A percentile compares a stretch with the other conserved stretches of the same genome.
Evolutionary conservation across 495 filamentous ascomycete genomes (phyloP).

Genomic region (Oidiodendron maius): DNA sequence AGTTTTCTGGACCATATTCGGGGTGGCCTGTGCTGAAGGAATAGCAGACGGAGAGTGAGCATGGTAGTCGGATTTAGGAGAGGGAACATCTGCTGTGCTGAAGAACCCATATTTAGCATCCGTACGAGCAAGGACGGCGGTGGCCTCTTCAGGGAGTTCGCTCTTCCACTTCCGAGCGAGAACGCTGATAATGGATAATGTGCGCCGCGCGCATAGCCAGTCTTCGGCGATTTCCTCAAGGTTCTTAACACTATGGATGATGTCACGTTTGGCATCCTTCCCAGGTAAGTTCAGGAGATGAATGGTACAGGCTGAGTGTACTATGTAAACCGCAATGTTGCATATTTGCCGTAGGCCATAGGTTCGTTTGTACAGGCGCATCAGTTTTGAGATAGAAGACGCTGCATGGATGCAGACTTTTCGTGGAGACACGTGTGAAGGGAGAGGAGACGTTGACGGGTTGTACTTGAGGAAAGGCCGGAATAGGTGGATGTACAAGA

Average conservation of each 20-base stretch:
- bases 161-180: slow-evolving; percentile 87
- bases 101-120: slow-evolving; percentile 49
- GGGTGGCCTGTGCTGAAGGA: slow-evolving; percentile 3
- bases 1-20: slow-evolving; percentile 1
- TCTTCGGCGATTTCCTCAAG: slow-evolving; percentile 94
- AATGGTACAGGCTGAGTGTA: slow-evolving; percentile 88
- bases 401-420: slow-evolving; percentile 88
- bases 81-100: slow-evolving; percentile 50
- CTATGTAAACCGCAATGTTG: slow-evolving; percentile 93
- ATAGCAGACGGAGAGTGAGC: slow-evolving; percentile 12
- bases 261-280: slow-evolving; percentile 80
- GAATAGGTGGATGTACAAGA: slow-evolving; percentile 95
- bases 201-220: slow-evolving; percentile 86
- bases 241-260: slow-evolving; percentile 83
- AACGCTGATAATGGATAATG: slow-evolving; percentile 77
- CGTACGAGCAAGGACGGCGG: slow-evolving; percentile 59
- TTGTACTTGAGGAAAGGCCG: slow-evolving; percentile 93
- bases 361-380: slow-evolving; percentile 87
- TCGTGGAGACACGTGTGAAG: slow-evolving; percentile 82
- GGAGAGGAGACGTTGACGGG: slow-evolving; percentile 71
- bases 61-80: slow-evolving; percentile 27
- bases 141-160: slow-evolving; percentile 78
- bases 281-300: slow-evolving; percentile 91
- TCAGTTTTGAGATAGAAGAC: slow-evolving; percentile 79
- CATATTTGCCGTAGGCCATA: slow-evolving; percentile 90